phyloP scores from a whole-genome alignment of 2,329 filamentous ascomycete genomes.

The Fusarium penzigii region DNA sequence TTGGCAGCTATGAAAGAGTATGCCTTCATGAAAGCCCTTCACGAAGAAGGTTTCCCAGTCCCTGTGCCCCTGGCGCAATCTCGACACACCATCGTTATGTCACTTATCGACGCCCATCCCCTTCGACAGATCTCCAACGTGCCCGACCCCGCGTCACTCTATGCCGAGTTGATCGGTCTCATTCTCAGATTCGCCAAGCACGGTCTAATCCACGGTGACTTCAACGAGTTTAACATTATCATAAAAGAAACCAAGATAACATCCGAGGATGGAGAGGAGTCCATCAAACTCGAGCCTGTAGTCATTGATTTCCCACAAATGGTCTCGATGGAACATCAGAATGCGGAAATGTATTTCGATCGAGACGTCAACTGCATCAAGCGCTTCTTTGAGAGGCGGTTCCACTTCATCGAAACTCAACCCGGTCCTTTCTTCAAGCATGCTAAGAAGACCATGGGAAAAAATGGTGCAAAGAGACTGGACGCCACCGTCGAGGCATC shows the following conservation, averaged over 20 bases:
- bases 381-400: slow-evolving; percentile 86
- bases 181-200: slow-evolving; percentile 81
- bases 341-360: slow-evolving; percentile 97
- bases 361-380: slow-evolving; percentile 95
- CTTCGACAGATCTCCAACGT: slow-evolving; percentile 85
- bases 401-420: slow-evolving; percentile 80
- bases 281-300: slow-evolving; percentile 67
- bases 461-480: slow-evolving; percentile 66
- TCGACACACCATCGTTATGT: slow-evolving; percentile 96
- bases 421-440: slow-evolving; percentile 85
- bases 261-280: slow-evolving; percentile 43
- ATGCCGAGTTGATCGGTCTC: slow-evolving; percentile 85
- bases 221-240: slow-evolving; percentile 98
- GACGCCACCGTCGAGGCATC: slow-evolving; percentile 90
- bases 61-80: slow-evolving; percentile 87
- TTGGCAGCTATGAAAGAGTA: slow-evolving; percentile 93
- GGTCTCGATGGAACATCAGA: slow-evolving; percentile 90
- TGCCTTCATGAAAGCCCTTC: slow-evolving; percentile 87
- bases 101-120: slow-evolving; percentile 87
- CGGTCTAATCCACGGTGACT: slow-evolving; percentile 95
- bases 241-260: slow-evolving; percentile 70
- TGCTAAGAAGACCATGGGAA: slow-evolving; percentile 71
- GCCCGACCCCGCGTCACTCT: slow-evolving; percentile 80
- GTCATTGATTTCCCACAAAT: slow-evolving; percentile 98
- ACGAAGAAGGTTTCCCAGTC: slow-evolving; percentile 83